These are phyloP conservation scores for Nakazawaea laoshanensis DNA, from an alignment of 805 yeast genomes.

Conservation along the genomic window DNA sequence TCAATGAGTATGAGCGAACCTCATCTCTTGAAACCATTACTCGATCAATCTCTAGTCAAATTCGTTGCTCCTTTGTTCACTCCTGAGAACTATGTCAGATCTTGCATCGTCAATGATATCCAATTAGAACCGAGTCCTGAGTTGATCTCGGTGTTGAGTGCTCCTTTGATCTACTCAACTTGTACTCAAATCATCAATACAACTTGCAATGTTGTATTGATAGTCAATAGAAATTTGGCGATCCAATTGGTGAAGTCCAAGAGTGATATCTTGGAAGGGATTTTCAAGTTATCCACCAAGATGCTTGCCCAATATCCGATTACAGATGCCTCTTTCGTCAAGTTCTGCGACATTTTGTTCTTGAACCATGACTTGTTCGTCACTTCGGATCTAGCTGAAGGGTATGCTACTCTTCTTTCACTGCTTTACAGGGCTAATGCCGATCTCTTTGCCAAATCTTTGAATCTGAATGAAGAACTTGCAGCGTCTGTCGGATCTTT, in stretches of 20 bases:
- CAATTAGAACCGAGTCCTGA: background rate
- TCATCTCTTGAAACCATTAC: slow-evolving; percentile 23
- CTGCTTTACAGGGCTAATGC: too few species aligned
- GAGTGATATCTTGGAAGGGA: slow-evolving; percentile 19
- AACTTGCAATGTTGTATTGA: slow-evolving; percentile 24
- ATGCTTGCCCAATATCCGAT: slow-evolving; percentile 24
- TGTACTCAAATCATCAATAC: slow-evolving; percentile 21
- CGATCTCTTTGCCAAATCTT: slow-evolving; percentile 2
- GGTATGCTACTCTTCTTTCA: too few species aligned
- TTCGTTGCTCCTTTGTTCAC: slow-evolving; percentile 19
- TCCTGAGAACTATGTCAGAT: slow-evolving; percentile 27
- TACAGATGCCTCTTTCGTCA: slow-evolving; percentile 22
- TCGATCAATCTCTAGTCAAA: slow-evolving; percentile 17
- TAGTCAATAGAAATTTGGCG: slow-evolving; percentile 23
- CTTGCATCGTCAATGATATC: slow-evolving; percentile 9
- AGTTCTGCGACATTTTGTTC: slow-evolving; percentile 20
- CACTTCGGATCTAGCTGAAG: slow-evolving; percentile 22
- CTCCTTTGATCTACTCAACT: slow-evolving; percentile 21
- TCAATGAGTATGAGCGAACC: slow-evolving; percentile 25
- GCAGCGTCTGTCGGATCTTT: too few species aligned
- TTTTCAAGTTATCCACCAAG: slow-evolving; percentile 21
- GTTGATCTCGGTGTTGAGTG: slow-evolving; percentile 18
- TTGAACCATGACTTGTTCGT: slow-evolving; percentile 25
- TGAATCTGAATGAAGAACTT: slow-evolving; percentile 1
- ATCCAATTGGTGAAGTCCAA: slow-evolving; percentile 29